These are phyloP conservation scores for Sonneratia alba DNA, from an alignment of 345 rosid species.

Conservation along the genomic window DNA sequence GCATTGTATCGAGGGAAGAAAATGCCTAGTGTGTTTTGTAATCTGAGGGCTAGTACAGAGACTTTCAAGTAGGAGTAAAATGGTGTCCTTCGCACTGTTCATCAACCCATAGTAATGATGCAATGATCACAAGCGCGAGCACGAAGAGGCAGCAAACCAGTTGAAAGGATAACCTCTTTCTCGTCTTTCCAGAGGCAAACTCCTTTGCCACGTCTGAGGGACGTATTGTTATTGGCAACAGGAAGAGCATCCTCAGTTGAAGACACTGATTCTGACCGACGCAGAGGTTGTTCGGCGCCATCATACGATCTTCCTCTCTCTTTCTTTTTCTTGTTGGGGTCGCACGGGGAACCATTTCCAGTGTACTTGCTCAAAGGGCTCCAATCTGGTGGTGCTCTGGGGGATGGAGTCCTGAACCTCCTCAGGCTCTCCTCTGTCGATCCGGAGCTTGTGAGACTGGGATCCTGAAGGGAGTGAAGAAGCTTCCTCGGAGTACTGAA, in stretches of 20 bases:
- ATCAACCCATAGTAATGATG: slow-evolving; percentile 25
- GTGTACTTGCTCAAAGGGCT: slow-evolving; percentile 31
- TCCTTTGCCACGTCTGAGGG: slow-evolving; percentile 15
- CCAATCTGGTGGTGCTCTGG: slow-evolving; percentile 21
- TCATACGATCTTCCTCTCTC: slow-evolving; percentile 28
- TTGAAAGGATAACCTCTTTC: slow-evolving; percentile 22
- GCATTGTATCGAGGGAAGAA: too few relatives aligned
- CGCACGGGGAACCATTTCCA: slow-evolving; percentile 30
- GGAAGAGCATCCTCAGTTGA: slow-evolving; percentile 36
- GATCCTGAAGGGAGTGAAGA: slow-evolving; percentile 69
- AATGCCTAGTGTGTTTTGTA: background rate
- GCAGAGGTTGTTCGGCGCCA: slow-evolving; percentile 24
- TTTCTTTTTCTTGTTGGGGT: slow-evolving; percentile 24
- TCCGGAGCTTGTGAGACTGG: slow-evolving; percentile 35
- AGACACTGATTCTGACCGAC: slow-evolving; percentile 44
- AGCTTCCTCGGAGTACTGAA: slow-evolving; percentile 73
- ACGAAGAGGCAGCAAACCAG: slow-evolving; percentile 29
- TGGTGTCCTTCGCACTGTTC: slow-evolving; percentile 23
- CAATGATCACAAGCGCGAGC: slow-evolving; percentile 25
- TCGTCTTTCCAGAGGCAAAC: slow-evolving; percentile 11
- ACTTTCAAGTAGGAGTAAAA: slow-evolving; percentile 58
- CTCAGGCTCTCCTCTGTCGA: slow-evolving; percentile 28
- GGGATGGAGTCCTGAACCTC: slow-evolving; percentile 39
- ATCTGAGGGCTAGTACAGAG: background rate
- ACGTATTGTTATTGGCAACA: slow-evolving; percentile 18